Base-by-base conservation (phyloP, 805 yeast species). In the Cyberlindnera euphorbiae region DNA sequence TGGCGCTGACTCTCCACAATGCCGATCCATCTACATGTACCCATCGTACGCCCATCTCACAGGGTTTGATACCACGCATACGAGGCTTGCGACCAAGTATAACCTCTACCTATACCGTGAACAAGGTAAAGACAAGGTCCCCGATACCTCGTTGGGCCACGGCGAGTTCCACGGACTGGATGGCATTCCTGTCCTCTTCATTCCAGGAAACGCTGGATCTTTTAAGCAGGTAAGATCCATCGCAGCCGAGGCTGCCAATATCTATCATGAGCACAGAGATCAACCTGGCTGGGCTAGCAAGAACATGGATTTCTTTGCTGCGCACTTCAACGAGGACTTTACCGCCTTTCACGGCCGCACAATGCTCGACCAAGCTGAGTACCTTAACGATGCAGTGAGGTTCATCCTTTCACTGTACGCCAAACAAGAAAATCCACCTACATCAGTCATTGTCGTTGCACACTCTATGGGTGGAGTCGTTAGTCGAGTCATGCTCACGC, bases 391-490 rank as follows among this genome's bases (percentile, higher is more conserved):
- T 48, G 97, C 97, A 1, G 68, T 93, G 4, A 59, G 62, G 16
- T 88, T 81, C 53, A 88, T 90, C 16, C 59, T 93, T 13, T 72
- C 76, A 4, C 62, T 90, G 5, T 90, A 90, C 50, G 7, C 57
- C 45, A 5, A 56, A 9, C 31, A 63, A 8, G 58, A 56, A 15
- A 53, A 56, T 2, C 51, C 56, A 7, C 93, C 93, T 0, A 56
- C 59, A 18, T 82, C 96, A 0, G 95, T 90, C 2, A 75, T 90
- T 0, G 55, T 90, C 0, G 46, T 90, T 1, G 96, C 87, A 3
- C 98, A 90, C 62, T 90, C 97, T 1, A 90, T 90, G 98, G 98
- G 98, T 28, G 98, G 98, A 3, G 75, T 90, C 13, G 97, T 93
- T 1, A 83, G 96, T 4, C 69, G 97, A 40, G 79, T 86, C 0